Evolutionary conservation across 306 rosid genomes (phyloP).

Genomic region (Cucurbita pepo): DNA sequence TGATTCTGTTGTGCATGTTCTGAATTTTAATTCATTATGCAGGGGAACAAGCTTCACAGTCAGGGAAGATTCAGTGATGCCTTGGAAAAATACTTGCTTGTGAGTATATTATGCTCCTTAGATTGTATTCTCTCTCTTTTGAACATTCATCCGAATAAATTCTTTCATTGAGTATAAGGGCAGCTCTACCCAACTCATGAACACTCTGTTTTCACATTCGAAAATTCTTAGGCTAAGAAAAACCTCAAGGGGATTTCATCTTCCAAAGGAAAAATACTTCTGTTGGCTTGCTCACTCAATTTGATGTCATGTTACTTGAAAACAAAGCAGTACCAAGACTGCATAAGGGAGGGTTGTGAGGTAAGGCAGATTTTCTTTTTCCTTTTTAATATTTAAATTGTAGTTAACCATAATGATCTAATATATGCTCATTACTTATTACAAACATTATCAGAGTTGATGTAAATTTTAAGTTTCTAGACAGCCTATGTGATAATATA

Average conservation of each 20-base stretch:
- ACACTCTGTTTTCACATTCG: slow-evolving; percentile 6
- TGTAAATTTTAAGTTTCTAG: not conserved
- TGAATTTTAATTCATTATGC: slow-evolving; percentile 19
- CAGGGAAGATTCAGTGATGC: slow-evolving; percentile 72
- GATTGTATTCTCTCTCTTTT: slow-evolving; percentile 1
- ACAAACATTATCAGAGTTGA: not conserved
- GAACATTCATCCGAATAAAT: not conserved
- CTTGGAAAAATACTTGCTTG: slow-evolving; percentile 54
- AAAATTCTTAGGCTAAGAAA: slow-evolving; percentile 61
- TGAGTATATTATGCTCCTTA: slow-evolving; percentile 22
- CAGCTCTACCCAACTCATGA: not conserved
- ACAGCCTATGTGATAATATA: not conserved
- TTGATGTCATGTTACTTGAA: slow-evolving; percentile 94
- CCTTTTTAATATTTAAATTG: slow-evolving; percentile 7
- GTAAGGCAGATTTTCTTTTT: slow-evolving; percentile 20
- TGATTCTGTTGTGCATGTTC: slow-evolving; percentile 2
- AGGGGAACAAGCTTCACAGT: slow-evolving; percentile 84
- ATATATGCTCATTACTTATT: not conserved
- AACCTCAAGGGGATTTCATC: slow-evolving; percentile 55
- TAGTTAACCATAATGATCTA: slow-evolving; percentile 1
- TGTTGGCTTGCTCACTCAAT: slow-evolving; percentile 86
- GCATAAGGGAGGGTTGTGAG: slow-evolving; percentile 86
- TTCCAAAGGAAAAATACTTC: slow-evolving; percentile 51
- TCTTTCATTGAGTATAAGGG: not conserved
- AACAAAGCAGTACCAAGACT: slow-evolving; percentile 62